These are phyloP conservation scores for Neoascochyta sp. DNA, from an alignment of 2,329 filamentous ascomycete species.

Conservation along the genomic window DNA sequence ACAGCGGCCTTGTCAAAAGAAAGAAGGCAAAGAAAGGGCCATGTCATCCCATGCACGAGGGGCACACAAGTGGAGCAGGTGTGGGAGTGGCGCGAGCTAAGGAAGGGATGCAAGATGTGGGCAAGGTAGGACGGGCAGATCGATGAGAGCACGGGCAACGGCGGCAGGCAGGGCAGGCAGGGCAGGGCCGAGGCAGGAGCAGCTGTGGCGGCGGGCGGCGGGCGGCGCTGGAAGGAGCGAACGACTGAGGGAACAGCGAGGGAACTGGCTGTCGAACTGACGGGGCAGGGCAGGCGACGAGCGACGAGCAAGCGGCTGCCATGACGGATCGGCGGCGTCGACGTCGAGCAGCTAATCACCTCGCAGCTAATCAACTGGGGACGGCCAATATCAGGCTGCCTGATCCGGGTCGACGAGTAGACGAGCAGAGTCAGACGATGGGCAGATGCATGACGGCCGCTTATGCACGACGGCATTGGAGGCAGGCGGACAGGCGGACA, in stretches of 20 bases:
- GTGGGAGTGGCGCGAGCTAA: constrained; percentile 32
- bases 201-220: constrained; percentile 7
- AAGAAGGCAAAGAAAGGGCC: too few relatives aligned
- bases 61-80: too few relatives aligned
- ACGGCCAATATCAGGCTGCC: too few relatives aligned
- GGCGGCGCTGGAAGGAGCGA: constrained; percentile 9
- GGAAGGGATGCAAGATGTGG: constrained; percentile 37
- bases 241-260: constrained; percentile 4
- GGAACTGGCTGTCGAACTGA: constrained; percentile 2
- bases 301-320: too few relatives aligned
- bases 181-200: constrained; percentile 36
- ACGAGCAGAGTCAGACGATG: constrained; percentile 23
- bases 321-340: too few relatives aligned
- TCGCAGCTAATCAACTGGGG: too few relatives aligned
- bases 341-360: too few relatives aligned
- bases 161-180: constrained; percentile 31
- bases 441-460: constrained; percentile 37
- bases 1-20: too few relatives aligned
- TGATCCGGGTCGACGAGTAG: constrained; percentile 21
- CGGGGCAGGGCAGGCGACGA: constrained; percentile 4
- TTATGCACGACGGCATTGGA: constrained; percentile 32
- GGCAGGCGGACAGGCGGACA: constrained; percentile 12
- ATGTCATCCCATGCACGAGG: too few relatives aligned
- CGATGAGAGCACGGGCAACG: constrained; percentile 34
- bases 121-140: constrained; percentile 35